Evolutionary conservation across 1,284 basidiomycete species (phyloP), one percentile per base, ranked within the genome.

Genomic region (Boletus semigastroideus): DNA sequence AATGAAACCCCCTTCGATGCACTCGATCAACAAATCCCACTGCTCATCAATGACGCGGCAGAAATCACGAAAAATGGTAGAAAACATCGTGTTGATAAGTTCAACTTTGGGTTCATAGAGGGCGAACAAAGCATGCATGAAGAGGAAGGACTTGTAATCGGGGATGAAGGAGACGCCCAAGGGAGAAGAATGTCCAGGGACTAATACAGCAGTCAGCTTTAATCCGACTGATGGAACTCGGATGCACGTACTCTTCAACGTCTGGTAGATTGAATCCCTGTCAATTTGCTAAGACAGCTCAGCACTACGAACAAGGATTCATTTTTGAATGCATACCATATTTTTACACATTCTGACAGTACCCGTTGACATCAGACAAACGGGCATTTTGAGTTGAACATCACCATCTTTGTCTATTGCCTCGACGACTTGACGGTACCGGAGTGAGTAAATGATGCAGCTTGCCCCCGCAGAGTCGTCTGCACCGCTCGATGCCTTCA

Each of bases 21-120:
- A 62, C 9, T 62, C 52, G 12, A 65, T 30, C 25, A 67, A 42
- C 7, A 38, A 20, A n/a, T 66, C 55, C 57, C 55, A 64, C 28
- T 64, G 38, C 16, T 56, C 51, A 3, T 58, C 52, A 12, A 65
- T 52, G 16, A 47, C 22, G 7, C 42, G 53, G 20, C 48, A 63
- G 36, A 67, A 53, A 22, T 66, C 59, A 30, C 54, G 54, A 42
- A 66, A 57, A 19, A 54, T 30, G 8, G 60, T 60, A 5, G 45
- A 46, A 33, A 65, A 63, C 54, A 63, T 63, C 4, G 58, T 52
- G 19, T 64, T 65, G 31, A 66, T 59, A 27, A 66, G 48, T 27
- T 65, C 62, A 14, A 64, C 38, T 42, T 53, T 46, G 12, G 55
- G 55, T 49, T 60, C 57, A 11, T 57, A 52, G 19, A 64, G 48